Base-by-base conservation (phyloP, 768 basidiomycete species). In the Tubosaeta sp. region DNA sequence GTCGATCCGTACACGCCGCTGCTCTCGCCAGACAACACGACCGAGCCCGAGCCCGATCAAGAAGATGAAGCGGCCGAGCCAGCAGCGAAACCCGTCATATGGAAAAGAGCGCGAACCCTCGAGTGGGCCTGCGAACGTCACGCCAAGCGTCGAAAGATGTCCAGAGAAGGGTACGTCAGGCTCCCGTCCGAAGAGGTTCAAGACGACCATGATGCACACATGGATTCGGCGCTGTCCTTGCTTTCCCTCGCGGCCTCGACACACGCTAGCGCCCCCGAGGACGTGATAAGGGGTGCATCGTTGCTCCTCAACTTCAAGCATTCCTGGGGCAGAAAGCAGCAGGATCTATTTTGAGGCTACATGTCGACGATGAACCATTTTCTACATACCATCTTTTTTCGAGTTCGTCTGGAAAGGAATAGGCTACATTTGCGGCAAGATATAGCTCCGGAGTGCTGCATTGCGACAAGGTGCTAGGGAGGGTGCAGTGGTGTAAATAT, bases 41-140 rank as follows among this genome's bases (percentile, higher is more conserved):
- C 43, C 35, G 34, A 27, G 26, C 43, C 37, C 47, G 64, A 51
- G 33, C 11, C 26, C 8, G 19, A 26, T 32, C 29, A 1, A 22
- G 16, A 25, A 38, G 51, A 54, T 32, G 31, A 46, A 6, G 38
- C 3, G 6, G 25, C 22, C 27, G 55, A 55, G 19, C 48, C 50
- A 10, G 63, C 55, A 27, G 25, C 12, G 11, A 58, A 45, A 17
- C 7, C 41, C 7, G 4, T 44, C 35, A 55, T 9, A 42, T 52
- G 53, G 38, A 68, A 65, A 56, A 59, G 58, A 22, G 53, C 62
- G 46, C 67, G 66, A 45, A 72, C 71, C 2, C 69, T 77, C 12
- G 76, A 77, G 55, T 77, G 75, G 76, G 76, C 75, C 13, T 77
- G 76, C 54, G 70, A 75, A 25, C 71, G 65, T 42, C 67, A 69